Conservation (phyloP, 805 yeast species). For the Pichia paraexigua region DNA sequence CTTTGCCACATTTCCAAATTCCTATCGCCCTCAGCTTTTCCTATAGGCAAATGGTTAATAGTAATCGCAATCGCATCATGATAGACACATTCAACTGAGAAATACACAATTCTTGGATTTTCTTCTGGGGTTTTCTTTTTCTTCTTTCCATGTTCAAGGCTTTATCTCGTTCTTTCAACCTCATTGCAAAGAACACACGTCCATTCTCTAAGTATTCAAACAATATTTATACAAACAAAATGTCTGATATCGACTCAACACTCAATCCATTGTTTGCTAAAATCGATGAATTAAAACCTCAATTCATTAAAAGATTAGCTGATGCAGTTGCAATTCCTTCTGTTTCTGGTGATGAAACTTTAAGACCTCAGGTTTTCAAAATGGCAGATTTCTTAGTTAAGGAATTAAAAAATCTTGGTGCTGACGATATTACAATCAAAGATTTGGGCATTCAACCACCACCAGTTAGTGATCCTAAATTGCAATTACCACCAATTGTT, state of each 20-base stretch:
- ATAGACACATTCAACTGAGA: no score
- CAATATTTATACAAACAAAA: neutral
- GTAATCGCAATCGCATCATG: no score
- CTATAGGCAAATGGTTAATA: no score
- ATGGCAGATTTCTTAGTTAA: slow-evolving; percentile 77
- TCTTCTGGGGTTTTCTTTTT: neutral
- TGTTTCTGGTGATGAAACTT: slow-evolving; percentile 82
- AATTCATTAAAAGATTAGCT: slow-evolving; percentile 61
- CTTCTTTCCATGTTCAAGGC: neutral
- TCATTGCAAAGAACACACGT: neutral
- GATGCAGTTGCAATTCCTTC: slow-evolving; percentile 93
- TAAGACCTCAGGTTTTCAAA: slow-evolving; percentile 82
- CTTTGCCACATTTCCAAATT: no score
- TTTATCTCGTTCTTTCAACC: neutral
- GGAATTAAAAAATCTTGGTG: slow-evolving; percentile 69
- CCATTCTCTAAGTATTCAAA: neutral
- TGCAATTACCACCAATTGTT: slow-evolving; percentile 91
- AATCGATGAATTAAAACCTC: slow-evolving; percentile 68
- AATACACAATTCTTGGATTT: neutral
- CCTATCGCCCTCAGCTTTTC: no score
- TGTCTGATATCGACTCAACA: slow-evolving; percentile 20
- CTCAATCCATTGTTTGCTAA: slow-evolving; percentile 40
- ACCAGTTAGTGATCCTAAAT: slow-evolving; percentile 59
- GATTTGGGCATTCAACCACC: slow-evolving; percentile 88
- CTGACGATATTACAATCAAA: slow-evolving; percentile 70